phyloP scores from a whole-genome alignment of 2,329 filamentous ascomycete genomes.

The Sordariomycetes sp. region DNA sequence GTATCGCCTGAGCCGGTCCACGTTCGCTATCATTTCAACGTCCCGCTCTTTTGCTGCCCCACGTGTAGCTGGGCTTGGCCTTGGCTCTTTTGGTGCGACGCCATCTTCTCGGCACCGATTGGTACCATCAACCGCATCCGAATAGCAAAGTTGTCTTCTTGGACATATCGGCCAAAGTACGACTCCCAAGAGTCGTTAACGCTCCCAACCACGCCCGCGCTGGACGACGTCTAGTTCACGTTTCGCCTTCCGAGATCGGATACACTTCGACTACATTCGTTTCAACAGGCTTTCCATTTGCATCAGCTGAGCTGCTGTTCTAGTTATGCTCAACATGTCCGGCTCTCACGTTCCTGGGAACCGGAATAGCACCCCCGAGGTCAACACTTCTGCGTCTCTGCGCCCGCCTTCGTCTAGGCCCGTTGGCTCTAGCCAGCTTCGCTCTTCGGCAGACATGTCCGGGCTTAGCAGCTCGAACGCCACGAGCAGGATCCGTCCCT shows the following conservation, averaged over 20 bases:
- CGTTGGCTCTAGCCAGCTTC: conserved; percentile 71
- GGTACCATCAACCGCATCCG: not conserved
- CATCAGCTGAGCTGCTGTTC: not conserved
- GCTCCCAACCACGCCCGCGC: not conserved
- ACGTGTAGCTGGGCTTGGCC: not conserved
- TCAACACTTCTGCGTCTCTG: conserved; percentile 62
- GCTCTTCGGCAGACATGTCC: conserved; percentile 92
- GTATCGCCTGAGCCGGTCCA: not conserved
- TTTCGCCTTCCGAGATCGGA: conserved; percentile 7
- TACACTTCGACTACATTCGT: not conserved
- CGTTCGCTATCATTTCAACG: not conserved
- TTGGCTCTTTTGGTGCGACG: not conserved
- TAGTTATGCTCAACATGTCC: conserved; percentile 46
- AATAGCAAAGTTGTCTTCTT: conserved; percentile 10
- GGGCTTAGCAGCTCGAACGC: conserved; percentile 55
- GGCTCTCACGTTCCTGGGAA: conserved; percentile 62
- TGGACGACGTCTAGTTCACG: conserved; percentile 2
- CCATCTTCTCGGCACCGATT: not conserved
- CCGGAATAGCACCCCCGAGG: conserved; percentile 94
- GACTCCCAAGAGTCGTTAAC: not conserved
- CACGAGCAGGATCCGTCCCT: conserved; percentile 72
- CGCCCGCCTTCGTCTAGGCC: conserved; percentile 71
- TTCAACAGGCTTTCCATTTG: not conserved
- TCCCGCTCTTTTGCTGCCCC: not conserved
- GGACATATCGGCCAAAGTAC: not conserved